phyloP scores from a whole-genome alignment of 2,329 filamentous ascomycete species.

The Neurospora sp. region DNA sequence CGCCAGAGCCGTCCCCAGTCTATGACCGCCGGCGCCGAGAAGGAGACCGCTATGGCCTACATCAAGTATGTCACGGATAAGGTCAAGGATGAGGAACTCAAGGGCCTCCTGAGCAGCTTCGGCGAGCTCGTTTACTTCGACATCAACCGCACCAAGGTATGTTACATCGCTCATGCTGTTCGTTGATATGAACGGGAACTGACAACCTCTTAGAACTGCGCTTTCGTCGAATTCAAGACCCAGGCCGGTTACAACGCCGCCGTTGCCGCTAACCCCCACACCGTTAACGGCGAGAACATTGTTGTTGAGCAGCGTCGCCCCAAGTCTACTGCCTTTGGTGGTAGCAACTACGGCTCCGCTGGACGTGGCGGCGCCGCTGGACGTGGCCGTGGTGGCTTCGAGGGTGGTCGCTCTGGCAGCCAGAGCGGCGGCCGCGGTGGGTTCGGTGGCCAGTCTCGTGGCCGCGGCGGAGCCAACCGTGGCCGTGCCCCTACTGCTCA shows the following conservation, averaged over 20 bases:
- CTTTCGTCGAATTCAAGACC: conserved; percentile 88
- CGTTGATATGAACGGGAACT: conserved; percentile 7
- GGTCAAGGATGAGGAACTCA: conserved; percentile 65
- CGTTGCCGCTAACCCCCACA: conserved; percentile 73
- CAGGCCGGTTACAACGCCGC: conserved; percentile 75
- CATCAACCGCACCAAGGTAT: conserved; percentile 74
- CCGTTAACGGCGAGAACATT: conserved; percentile 72
- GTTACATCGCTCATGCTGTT: conserved; percentile 11
- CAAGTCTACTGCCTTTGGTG: conserved; percentile 60
- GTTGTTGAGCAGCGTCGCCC: conserved; percentile 81
- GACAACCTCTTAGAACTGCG: conserved; percentile 62
- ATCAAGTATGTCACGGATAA: conserved; percentile 94
- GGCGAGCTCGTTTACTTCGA: conserved; percentile 66
- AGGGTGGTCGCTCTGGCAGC: conserved; percentile 48
- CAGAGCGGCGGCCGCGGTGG: conserved; percentile 54
- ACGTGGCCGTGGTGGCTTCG: conserved; percentile 58
- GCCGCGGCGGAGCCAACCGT: conserved; percentile 52
- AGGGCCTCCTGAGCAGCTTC: conserved; percentile 58
- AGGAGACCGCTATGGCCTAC: conserved; percentile 73
- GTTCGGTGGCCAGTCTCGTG: conserved; percentile 53
- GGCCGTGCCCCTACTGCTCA: conserved; percentile 49
- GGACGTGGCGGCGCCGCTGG: conserved; percentile 47
- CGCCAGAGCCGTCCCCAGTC: conserved; percentile 68
- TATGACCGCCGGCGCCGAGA: conserved; percentile 52
- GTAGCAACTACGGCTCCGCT: conserved; percentile 53